These are phyloP conservation scores for Epichloe bromicola DNA, from an alignment of 2,329 filamentous ascomycete species.

Conservation along the genomic window DNA sequence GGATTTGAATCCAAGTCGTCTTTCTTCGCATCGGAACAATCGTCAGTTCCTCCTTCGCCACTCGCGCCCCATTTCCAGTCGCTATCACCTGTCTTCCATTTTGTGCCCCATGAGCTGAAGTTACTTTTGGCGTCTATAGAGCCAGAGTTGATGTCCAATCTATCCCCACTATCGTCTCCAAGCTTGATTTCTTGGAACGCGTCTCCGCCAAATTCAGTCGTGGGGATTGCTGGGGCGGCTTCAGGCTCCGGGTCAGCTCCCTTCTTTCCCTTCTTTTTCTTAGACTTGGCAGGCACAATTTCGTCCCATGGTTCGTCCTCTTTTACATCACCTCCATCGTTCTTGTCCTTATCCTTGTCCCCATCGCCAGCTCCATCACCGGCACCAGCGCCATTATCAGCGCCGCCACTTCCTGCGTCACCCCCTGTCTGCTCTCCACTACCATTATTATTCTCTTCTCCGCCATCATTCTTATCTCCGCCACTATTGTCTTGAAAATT, in stretches of 20 bases:
- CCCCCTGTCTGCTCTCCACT: conserved; percentile 5
- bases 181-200: conserved; percentile 56
- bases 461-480: conserved; percentile 3
- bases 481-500: conserved; percentile 5
- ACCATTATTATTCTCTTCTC: conserved; percentile 5
- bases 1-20: conserved; percentile 32
- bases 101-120: conserved; percentile 47
- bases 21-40: conserved; percentile 26
- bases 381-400: conserved; percentile 1
- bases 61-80: conserved; percentile 28
- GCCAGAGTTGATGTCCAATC: conserved; percentile 42
- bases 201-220: conserved; percentile 31
- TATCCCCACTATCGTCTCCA: conserved; percentile 42
- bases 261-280: conserved; percentile 27
- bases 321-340: conserved; percentile 25
- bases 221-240: conserved; percentile 15
- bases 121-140: conserved; percentile 28
- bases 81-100: conserved; percentile 42
- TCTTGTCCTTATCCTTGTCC: conserved; percentile 15
- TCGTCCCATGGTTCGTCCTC: conserved; percentile 21
- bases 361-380: conserved; percentile 2
- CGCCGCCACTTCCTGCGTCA: not conserved
- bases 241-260: conserved; percentile 15
- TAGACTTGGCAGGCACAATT: conserved; percentile 18
- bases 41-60: conserved; percentile 11